Evolutionary conservation across 1,139 yeast genomes (phyloP).

Genomic region (Geotrichum phurueaensis): DNA sequence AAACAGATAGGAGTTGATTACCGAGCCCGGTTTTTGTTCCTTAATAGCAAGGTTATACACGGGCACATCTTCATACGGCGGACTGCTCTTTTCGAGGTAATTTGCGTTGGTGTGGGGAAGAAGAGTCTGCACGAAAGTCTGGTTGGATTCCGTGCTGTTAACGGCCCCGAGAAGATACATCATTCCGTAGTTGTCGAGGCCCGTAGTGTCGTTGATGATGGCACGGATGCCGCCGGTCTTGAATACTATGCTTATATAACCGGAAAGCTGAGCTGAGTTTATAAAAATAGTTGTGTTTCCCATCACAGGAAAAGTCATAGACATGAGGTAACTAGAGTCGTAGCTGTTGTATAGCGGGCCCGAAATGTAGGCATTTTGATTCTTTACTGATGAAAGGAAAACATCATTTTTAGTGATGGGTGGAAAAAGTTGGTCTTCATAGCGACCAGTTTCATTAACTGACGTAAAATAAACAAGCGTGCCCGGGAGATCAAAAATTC

Average conservation of each 20-base stretch:
- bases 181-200: constrained; percentile 38
- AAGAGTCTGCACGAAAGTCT: neutral
- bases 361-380: constrained; percentile 25
- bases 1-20: constrained; percentile 43
- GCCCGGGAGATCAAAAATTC: constrained; percentile 55
- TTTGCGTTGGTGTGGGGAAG: constrained; percentile 9
- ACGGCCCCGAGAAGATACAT: constrained; percentile 36
- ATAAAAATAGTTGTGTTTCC: constrained; percentile 68
- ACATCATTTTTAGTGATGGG: constrained; percentile 8
- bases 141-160: neutral
- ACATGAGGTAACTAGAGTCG: constrained; percentile 39
- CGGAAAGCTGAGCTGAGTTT: constrained; percentile 54
- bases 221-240: constrained; percentile 49
- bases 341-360: constrained; percentile 13
- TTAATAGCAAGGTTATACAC: constrained; percentile 8
- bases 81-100: neutral
- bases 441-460: constrained; percentile 22
- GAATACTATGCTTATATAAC: constrained; percentile 64
- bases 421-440: constrained; percentile 13
- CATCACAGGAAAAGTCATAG: constrained; percentile 63
- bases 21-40: constrained; percentile 43
- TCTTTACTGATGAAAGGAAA: neutral
- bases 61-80: neutral
- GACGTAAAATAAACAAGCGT: constrained; percentile 38
- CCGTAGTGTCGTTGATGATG: constrained; percentile 48